These are phyloP conservation scores for Pythium monospermum DNA, from an alignment of 352 stramenopile genomes.

Conservation along the genomic window DNA sequence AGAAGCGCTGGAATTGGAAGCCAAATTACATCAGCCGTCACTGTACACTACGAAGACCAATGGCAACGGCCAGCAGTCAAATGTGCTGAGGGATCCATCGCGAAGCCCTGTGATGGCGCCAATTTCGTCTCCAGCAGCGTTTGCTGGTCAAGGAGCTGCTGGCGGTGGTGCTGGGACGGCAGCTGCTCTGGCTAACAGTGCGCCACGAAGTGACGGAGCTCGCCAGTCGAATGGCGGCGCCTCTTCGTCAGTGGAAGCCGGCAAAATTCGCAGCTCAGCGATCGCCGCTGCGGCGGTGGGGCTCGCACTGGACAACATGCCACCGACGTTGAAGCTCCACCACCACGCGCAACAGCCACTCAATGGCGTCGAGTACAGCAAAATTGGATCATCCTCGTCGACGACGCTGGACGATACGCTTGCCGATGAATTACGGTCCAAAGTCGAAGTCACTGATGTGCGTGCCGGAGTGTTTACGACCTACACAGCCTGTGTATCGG, in stretches of 20 bases:
- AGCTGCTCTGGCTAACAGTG: too few species aligned
- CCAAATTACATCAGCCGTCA: slow-evolving; percentile 82
- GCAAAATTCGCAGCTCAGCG: slow-evolving; percentile 48
- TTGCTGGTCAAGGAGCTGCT: slow-evolving; percentile 9
- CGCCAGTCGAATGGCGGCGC: slow-evolving; percentile 4
- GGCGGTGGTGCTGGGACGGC: too few species aligned
- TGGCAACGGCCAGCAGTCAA: too few species aligned
- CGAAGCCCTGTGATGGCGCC: slow-evolving; percentile 14
- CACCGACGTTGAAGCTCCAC: slow-evolving; percentile 20
- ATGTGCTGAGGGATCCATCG: slow-evolving; percentile 26
- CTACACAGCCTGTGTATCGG: slow-evolving; percentile 53
- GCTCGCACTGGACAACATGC: slow-evolving; percentile 37
- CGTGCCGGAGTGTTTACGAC: slow-evolving; percentile 72
- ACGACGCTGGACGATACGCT: slow-evolving; percentile 55
- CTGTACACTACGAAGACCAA: slow-evolving; percentile 34
- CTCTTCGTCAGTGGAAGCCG: slow-evolving; percentile 14
- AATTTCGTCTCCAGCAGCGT: slow-evolving; percentile 23
- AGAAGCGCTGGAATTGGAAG: slow-evolving; percentile 78
- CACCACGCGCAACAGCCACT: slow-evolving; percentile 30
- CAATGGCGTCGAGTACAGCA: slow-evolving; percentile 30
- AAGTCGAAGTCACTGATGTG: slow-evolving; percentile 51
- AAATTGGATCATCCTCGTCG: slow-evolving; percentile 28
- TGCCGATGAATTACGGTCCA: slow-evolving; percentile 53
- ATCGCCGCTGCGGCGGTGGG: slow-evolving; percentile 51
- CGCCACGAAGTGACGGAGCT: slow-evolving; percentile 6